Percentiles rank a stretch among this genome's conserved stretches.
These are phyloP conservation scores for Geotrichum ghanense DNA, from an alignment of 805 yeast species.

Conservation along the genomic window DNA sequence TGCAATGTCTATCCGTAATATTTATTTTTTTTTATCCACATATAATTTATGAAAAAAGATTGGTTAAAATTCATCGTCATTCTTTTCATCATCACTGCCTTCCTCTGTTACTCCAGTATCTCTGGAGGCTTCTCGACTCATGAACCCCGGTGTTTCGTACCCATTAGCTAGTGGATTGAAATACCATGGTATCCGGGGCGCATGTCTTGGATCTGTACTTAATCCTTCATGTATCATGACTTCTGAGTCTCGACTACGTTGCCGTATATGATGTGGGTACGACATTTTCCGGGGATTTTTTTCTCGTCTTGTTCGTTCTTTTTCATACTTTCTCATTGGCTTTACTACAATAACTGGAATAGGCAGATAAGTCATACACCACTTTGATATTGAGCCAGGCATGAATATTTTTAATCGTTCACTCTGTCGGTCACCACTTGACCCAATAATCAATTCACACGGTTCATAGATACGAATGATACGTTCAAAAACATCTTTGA, in stretches of 20 bases:
- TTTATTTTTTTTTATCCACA: no score
- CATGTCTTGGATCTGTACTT: background rate
- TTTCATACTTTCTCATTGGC: background rate
- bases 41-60: no score
- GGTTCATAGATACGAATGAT: background rate
- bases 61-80: no score
- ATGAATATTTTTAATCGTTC: background rate
- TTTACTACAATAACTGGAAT: background rate
- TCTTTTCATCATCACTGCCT: no score
- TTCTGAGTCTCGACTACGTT: no score
- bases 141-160: no score
- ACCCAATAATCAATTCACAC: background rate
- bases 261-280: background rate
- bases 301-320: background rate
- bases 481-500: background rate
- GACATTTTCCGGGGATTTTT: background rate
- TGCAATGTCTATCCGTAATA: no score
- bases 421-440: background rate
- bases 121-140: no score
- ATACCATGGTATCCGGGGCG: background rate
- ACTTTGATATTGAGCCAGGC: conserved; percentile 1
- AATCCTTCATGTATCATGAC: background rate
- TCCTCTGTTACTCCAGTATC: no score
- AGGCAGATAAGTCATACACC: background rate
- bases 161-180: no score